Conservation (phyloP, 371 early-diverging fungal genomes). For the Lichtheimia ramosa region DNA sequence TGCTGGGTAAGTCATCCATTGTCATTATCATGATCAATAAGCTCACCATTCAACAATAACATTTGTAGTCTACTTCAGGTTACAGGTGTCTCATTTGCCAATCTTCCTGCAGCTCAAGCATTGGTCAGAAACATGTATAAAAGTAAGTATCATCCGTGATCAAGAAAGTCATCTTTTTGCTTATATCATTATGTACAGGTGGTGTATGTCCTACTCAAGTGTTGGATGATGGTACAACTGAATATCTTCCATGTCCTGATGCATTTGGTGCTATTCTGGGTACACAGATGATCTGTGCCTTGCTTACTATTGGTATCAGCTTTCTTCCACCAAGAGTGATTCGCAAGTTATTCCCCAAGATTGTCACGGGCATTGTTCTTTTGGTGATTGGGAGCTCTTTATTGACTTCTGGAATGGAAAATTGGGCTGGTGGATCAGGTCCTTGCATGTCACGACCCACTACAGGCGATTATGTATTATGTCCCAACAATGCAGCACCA, state of each 20-base stretch:
- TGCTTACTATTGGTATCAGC: slow-evolving; percentile 43
- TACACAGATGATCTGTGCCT: slow-evolving; percentile 52
- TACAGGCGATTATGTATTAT: slow-evolving; percentile 28
- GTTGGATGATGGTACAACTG: slow-evolving; percentile 37
- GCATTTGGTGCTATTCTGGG: slow-evolving; percentile 60
- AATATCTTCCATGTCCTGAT: slow-evolving; percentile 50
- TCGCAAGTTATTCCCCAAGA: slow-evolving; percentile 51
- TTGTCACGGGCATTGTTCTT: slow-evolving; percentile 54
- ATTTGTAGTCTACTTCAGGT: slow-evolving; percentile 28
- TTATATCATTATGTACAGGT: neutral
- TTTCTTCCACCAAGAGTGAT: slow-evolving; percentile 53
- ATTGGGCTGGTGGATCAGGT: slow-evolving; percentile 54
- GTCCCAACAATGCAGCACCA: slow-evolving; percentile 45
- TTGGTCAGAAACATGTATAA: slow-evolving; percentile 46
- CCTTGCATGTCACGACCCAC: slow-evolving; percentile 40
- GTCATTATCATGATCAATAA: neutral
- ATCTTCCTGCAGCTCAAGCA: slow-evolving; percentile 36
- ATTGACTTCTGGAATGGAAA: slow-evolving; percentile 42
- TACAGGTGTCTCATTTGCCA: slow-evolving; percentile 39
- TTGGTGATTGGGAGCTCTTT: slow-evolving; percentile 53
- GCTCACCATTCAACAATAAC: neutral
- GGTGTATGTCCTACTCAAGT: slow-evolving; percentile 49
- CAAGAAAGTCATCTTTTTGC: neutral
- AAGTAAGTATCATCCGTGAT: slow-evolving; percentile 19
- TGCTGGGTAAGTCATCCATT: slow-evolving; percentile 24